phyloP scores from a whole-genome alignment of 164 flowering plant species.

The Akebia trifoliata region DNA sequence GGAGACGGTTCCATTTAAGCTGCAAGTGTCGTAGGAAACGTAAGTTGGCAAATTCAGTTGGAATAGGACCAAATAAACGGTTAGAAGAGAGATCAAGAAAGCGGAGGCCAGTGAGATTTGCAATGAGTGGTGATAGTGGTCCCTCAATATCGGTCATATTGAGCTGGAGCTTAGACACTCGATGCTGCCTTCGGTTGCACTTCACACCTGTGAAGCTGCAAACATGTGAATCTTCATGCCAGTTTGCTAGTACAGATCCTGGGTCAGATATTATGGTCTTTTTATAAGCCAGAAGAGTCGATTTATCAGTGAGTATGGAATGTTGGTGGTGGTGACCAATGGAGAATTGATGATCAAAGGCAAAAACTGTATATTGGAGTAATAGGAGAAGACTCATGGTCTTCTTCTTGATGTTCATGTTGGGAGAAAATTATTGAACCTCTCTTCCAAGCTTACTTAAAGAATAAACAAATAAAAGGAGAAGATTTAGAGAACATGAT shows the following conservation, averaged over 20 bases:
- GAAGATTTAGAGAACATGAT: neutral
- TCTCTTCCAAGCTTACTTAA: neutral
- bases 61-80: neutral
- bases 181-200: constrained; percentile 15
- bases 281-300: constrained; percentile 41
- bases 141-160: constrained; percentile 3
- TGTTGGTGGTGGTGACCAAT: constrained; percentile 18
- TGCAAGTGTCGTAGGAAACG: neutral
- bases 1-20: neutral
- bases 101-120: constrained; percentile 1
- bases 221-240: constrained; percentile 28
- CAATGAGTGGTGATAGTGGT: neutral
- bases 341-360: constrained; percentile 11
- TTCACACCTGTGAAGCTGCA: constrained; percentile 27
- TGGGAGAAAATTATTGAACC: neutral
- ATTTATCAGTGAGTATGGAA: constrained; percentile 33
- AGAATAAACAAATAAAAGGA: neutral
- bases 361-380: constrained; percentile 2
- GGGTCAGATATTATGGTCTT: constrained; percentile 29
- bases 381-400: constrained; percentile 4
- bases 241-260: constrained; percentile 28
- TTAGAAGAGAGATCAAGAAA: neutral
- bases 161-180: constrained; percentile 8
- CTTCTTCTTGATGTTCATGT: neutral
- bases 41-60: constrained; percentile 3